phyloP scores from a whole-genome alignment of 768 basidiomycete genomes.

The Boletus rubescentipes region DNA sequence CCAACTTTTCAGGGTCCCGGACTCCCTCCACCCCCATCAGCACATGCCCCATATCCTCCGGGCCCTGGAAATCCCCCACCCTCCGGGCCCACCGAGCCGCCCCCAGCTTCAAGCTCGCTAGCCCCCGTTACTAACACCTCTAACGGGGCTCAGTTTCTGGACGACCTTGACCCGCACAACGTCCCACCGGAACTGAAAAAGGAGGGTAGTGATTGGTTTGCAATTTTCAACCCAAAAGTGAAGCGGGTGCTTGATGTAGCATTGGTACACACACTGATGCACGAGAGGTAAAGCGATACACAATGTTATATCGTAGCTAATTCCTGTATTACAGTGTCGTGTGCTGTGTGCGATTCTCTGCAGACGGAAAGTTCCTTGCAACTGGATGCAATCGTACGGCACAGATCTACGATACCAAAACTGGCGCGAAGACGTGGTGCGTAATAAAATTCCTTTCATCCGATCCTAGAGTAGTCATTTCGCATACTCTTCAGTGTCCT shows the following conservation, averaged over 20 bases:
- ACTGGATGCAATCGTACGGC: conserved; percentile 96
- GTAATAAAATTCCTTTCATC: conserved; percentile 23
- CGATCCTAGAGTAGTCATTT: conserved; percentile 7
- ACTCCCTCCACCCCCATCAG: conserved; percentile 35
- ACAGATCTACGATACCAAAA: conserved; percentile 92
- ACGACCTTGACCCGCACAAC: conserved; percentile 34
- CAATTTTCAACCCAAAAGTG: conserved; percentile 79
- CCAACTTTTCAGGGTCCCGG: conserved; percentile 37
- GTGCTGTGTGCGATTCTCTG: conserved; percentile 92
- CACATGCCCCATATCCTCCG: conserved; percentile 31
- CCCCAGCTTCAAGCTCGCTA: conserved; percentile 23
- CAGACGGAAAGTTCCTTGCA: conserved; percentile 89
- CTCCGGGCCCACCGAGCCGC: conserved; percentile 26
- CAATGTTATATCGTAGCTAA: conserved; percentile 11
- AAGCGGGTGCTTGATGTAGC: conserved; percentile 77
- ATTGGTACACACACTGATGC: conserved; percentile 83
- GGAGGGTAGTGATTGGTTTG: conserved; percentile 87
- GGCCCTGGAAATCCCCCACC: conserved; percentile 35
- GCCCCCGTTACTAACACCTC: conserved; percentile 27
- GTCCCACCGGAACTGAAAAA: conserved; percentile 41
- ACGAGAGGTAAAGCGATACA: conserved; percentile 66
- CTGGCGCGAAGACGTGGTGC: conserved; percentile 81
- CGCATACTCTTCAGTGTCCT: conserved; percentile 53
- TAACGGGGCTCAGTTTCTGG: conserved; percentile 34
- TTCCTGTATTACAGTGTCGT: conserved; percentile 51